Evolutionary conservation across 1,139 yeast species (phyloP).

Genomic region (Kazachstania sp.): DNA sequence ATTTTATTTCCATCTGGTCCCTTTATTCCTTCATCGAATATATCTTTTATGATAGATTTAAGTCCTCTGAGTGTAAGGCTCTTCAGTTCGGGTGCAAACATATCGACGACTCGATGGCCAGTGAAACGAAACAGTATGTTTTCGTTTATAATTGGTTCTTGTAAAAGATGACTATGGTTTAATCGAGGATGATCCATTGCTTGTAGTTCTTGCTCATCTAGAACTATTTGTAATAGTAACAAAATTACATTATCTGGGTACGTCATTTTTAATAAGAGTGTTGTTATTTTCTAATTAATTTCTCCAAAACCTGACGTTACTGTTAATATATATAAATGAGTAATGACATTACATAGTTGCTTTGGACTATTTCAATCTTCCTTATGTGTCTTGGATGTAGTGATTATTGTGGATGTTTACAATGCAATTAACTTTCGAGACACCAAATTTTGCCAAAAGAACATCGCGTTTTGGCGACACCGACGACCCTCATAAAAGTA

Average conservation of each 20-base stretch:
- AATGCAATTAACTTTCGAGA: neutral
- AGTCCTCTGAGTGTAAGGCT: conserved; percentile 18
- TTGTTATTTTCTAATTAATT: too few relatives aligned
- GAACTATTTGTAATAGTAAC: conserved; percentile 22
- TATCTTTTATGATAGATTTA: conserved; percentile 16
- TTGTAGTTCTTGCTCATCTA: conserved; percentile 25
- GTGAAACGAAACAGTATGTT: conserved; percentile 16
- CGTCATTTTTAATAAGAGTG: neutral
- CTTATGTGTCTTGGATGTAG: too few relatives aligned
- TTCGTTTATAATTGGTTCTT: conserved; percentile 25
- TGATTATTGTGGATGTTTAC: neutral
- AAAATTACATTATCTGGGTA: conserved; percentile 22
- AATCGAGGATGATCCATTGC: conserved; percentile 16
- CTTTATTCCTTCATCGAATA: conserved; percentile 15
- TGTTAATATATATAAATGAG: too few relatives aligned
- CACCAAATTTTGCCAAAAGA: neutral
- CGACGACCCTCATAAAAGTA: too few relatives aligned
- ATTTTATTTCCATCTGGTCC: conserved; percentile 3
- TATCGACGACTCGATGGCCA: conserved; percentile 18
- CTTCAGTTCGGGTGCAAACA: conserved; percentile 20
- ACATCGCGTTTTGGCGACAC: too few relatives aligned
- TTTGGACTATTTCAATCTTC: too few relatives aligned
- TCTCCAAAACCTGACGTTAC: too few relatives aligned
- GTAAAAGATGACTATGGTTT: conserved; percentile 13
- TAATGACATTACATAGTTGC: too few relatives aligned